Evolutionary conservation across 306 rosid genomes (phyloP), one percentile per base, ranked within the genome.

Genomic region (Glycine latifolia): DNA sequence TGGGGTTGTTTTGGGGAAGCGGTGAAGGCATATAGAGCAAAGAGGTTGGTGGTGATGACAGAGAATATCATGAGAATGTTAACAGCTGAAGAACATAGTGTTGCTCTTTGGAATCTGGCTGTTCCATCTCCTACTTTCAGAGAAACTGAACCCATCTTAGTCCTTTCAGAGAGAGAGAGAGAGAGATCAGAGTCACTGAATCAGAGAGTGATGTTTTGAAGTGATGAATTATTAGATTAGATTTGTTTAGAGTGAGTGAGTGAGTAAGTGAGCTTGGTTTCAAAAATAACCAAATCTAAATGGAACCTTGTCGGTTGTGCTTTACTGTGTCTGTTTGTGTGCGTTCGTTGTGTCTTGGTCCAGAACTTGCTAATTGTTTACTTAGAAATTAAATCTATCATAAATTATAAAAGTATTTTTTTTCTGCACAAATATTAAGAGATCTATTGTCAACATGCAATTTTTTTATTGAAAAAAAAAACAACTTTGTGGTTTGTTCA

Each of bases 71-170:
- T 95, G 66, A 92, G 91, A 62, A 95, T 85, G 87, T 92, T 92
- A 58, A 90, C 90, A 10, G 94, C 97, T 9, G 97, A 91, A 77
- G 98, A 95, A 68, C 95, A 95, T 0, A 91, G 86, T 0, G 92
- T 79, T 56, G 94, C 97, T 73, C 89, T 89, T 55, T 77, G 87
- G 91, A 95, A 95, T 86, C 98, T 88, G 39, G 97, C 97, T 0
- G 97, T 92, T 88, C 98, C 98, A 80, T 92, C 97, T 4, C 97
- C 97, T 3, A 92, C 90, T 72, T 92, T 95, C 48, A 95, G 89
- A 73, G 98, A 95, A 75, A 95, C 97, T 26, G 98, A 91, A 49
- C 98, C 98, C 98, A 95, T 95, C 62, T 70, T 67, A 60, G 76
- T 17, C 20, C 52, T 15, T 54, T 49, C 26, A 10, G 5, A 8